A percentile compares a stretch with the other conserved stretches of the same genome.
Evolutionary conservation across 2,329 filamentous ascomycete species (phyloP).

Genomic region (Cylindrodendrum hubeiense): DNA sequence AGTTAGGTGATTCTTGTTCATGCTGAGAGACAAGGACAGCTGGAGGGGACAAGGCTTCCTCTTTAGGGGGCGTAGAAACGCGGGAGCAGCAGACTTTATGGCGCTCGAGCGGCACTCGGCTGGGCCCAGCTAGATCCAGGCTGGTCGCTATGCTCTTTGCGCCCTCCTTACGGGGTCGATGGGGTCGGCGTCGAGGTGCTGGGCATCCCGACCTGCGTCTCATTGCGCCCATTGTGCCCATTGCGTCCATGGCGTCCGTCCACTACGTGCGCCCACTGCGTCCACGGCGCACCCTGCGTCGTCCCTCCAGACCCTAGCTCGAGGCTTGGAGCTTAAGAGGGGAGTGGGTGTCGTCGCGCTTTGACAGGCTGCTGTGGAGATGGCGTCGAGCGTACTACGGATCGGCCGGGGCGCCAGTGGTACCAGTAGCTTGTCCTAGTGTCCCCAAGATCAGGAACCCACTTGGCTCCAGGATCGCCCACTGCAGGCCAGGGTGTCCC

Average conservation of each 20-base stretch:
- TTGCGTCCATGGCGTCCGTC: too few species aligned
- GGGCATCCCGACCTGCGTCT: constrained; percentile 13
- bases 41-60: constrained; percentile 28
- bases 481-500: constrained; percentile 19
- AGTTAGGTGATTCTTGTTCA: constrained; percentile 38
- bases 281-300: background rate
- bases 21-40: constrained; percentile 30
- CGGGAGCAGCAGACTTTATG: constrained; percentile 43
- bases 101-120: constrained; percentile 30
- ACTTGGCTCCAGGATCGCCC: constrained; percentile 30
- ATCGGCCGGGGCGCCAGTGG: constrained; percentile 36
- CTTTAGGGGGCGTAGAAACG: constrained; percentile 31
- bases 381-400: constrained; percentile 37
- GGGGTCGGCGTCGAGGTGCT: background rate
- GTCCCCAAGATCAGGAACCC: constrained; percentile 26
- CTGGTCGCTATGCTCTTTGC: background rate
- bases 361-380: constrained; percentile 25
- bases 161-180: background rate
- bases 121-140: constrained; percentile 25
- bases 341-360: constrained; percentile 20
- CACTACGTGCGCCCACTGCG: too few species aligned
- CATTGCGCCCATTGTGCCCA: too few species aligned
- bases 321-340: background rate
- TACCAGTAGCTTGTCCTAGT: constrained; percentile 22
- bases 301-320: background rate